These are phyloP conservation scores for Fraxinus platypoda DNA, from an alignment of 305 asterid species.

Conservation along the genomic window DNA sequence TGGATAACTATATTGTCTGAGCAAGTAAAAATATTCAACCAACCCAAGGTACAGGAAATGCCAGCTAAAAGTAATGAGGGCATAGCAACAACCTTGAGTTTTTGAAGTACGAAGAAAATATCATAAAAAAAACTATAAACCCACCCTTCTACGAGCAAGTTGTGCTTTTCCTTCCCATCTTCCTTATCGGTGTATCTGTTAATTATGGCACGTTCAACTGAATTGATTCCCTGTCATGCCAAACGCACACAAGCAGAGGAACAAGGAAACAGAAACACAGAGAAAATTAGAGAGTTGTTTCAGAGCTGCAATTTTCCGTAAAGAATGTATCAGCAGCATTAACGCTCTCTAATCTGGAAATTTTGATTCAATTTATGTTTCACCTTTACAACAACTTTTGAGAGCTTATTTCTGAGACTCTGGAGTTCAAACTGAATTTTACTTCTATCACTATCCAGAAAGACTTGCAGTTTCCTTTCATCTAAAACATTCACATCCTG, in stretches of 20 bases:
- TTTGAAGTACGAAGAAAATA: neutral
- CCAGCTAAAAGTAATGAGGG: neutral
- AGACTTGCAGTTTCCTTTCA: constrained; percentile 55
- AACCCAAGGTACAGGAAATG: constrained; percentile 10
- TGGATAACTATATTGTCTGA: neutral
- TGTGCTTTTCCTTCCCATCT: constrained; percentile 40
- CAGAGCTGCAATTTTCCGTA: neutral
- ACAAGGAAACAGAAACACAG: constrained; percentile 10
- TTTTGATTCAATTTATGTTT: constrained; percentile 25
- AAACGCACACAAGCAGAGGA: constrained; percentile 10
- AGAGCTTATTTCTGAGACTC: constrained; percentile 57
- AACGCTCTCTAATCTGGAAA: neutral
- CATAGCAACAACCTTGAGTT: neutral
- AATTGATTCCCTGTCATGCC: constrained; percentile 66
- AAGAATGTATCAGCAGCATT: neutral
- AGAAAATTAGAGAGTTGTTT: neutral
- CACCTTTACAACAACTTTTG: constrained; percentile 81
- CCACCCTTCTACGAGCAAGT: constrained; percentile 89
- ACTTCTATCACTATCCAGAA: constrained; percentile 44
- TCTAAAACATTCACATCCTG: constrained; percentile 64
- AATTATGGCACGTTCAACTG: constrained; percentile 79
- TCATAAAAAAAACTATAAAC: constrained; percentile 25
- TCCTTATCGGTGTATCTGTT: constrained; percentile 35
- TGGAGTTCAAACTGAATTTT: constrained; percentile 73
- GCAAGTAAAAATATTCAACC: neutral